Percentiles rank a stretch among this genome's conserved stretches.
phyloP scores from a whole-genome alignment of 441 rosid genomes.

The Corymbia calophylla region DNA sequence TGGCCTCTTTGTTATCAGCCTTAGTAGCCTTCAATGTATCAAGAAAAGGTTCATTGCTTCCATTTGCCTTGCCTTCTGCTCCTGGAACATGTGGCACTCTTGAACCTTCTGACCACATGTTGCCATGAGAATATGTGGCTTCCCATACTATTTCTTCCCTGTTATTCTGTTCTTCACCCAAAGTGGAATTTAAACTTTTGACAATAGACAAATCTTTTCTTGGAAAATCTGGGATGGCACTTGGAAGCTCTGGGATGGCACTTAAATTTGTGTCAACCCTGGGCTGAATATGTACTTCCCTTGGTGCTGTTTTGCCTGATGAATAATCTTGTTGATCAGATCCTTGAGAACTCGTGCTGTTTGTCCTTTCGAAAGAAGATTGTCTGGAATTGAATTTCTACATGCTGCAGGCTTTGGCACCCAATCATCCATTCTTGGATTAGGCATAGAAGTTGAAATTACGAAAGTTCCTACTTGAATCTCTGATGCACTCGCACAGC shows the following conservation, averaged over 20 bases:
- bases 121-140: neutral
- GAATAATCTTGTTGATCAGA: slow-evolving; percentile 19
- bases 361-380: slow-evolving; percentile 11
- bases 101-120: slow-evolving; percentile 15
- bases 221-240: slow-evolving; percentile 1
- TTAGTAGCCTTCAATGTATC: slow-evolving; percentile 9
- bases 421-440: slow-evolving; percentile 15
- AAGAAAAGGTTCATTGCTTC: slow-evolving; percentile 16
- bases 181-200: slow-evolving; percentile 5
- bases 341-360: slow-evolving; percentile 9
- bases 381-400: neutral
- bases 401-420: slow-evolving; percentile 15
- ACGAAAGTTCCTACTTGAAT: slow-evolving; percentile 13
- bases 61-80: slow-evolving; percentile 18
- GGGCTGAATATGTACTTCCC: slow-evolving; percentile 12
- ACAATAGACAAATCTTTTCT: slow-evolving; percentile 13
- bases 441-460: slow-evolving; percentile 2
- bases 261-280: slow-evolving; percentile 12
- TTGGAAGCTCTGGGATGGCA: slow-evolving; percentile 2
- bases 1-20: slow-evolving; percentile 9
- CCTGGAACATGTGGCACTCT: slow-evolving; percentile 5
- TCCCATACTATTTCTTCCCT: neutral
- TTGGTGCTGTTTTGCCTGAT: slow-evolving; percentile 9
- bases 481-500: slow-evolving; percentile 11
- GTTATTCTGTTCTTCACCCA: neutral